Evolutionary conservation across 2,329 filamentous ascomycete species (phyloP).

Genomic region (Colletotrichum tropicicola): DNA sequence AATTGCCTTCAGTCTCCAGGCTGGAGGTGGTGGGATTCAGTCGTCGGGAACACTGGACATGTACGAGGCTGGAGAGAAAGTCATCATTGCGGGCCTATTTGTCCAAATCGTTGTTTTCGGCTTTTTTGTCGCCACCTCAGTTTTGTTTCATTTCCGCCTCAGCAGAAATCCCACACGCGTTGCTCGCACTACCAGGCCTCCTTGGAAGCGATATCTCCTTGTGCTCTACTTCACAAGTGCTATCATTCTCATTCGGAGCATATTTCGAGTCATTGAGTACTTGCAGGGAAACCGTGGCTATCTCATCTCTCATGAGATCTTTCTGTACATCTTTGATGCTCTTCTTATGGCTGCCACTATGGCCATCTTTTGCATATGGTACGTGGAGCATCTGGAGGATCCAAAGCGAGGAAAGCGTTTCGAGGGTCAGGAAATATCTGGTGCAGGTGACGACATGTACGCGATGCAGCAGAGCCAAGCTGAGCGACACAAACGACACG

Average conservation of each 20-base stretch:
- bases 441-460: neutral
- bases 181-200: neutral
- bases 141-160: slow-evolving; percentile 51
- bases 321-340: slow-evolving; percentile 54
- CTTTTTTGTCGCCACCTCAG: slow-evolving; percentile 57
- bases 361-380: slow-evolving; percentile 31
- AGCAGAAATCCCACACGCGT: slow-evolving; percentile 28
- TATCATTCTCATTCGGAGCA: slow-evolving; percentile 53
- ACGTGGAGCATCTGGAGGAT: slow-evolving; percentile 11
- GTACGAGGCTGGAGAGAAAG: slow-evolving; percentile 46
- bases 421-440: neutral
- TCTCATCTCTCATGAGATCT: slow-evolving; percentile 49
- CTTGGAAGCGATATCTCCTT: slow-evolving; percentile 40
- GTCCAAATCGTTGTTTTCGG: slow-evolving; percentile 62
- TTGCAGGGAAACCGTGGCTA: slow-evolving; percentile 49
- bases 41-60: slow-evolving; percentile 26
- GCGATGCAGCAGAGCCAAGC: slow-evolving; percentile 25
- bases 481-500: too few relatives aligned
- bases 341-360: slow-evolving; percentile 50
- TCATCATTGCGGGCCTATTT: slow-evolving; percentile 61
- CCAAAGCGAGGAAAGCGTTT: neutral
- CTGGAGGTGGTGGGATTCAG: slow-evolving; percentile 44
- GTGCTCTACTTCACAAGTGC: slow-evolving; percentile 42
- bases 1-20: slow-evolving; percentile 53
- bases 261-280: slow-evolving; percentile 59